Conservation (phyloP, 352 stramenopile species). For the Globisporangium nagaii region DNA sequence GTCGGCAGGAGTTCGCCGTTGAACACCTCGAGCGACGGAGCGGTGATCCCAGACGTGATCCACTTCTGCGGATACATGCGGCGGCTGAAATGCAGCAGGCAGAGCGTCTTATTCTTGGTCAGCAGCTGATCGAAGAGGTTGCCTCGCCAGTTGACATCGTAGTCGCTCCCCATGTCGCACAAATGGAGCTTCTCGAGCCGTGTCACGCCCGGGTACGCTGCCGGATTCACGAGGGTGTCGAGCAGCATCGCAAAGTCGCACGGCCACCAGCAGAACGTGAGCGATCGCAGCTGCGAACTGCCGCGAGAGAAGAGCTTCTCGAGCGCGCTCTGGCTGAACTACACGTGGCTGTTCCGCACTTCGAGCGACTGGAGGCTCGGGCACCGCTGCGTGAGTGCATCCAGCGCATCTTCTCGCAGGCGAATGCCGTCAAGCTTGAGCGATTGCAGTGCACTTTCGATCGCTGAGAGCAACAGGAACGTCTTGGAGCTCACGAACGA, state of each 20-base stretch:
- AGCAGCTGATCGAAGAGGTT: background rate
- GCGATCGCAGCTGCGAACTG: background rate
- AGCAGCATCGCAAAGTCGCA: background rate
- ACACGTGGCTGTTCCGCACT: background rate
- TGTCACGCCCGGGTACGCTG: background rate
- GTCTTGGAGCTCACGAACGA: background rate
- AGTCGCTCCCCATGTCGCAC: background rate
- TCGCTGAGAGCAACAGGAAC: background rate
- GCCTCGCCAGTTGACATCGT: background rate
- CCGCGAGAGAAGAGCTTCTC: background rate
- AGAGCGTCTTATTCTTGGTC: background rate
- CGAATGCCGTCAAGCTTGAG: background rate
- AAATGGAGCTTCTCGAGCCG: background rate
- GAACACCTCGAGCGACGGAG: background rate
- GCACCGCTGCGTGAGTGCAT: background rate
- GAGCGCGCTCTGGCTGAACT: background rate
- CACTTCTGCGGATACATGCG: background rate
- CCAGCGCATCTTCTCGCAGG: background rate
- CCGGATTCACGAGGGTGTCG: background rate
- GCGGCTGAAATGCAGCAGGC: background rate
- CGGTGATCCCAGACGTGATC: background rate
- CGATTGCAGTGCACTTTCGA: background rate
- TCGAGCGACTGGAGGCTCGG: background rate
- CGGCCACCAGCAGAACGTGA: background rate
- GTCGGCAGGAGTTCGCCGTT: background rate